A percentile compares a stretch with the other conserved stretches of the same genome.
phyloP scores from a whole-genome alignment of 768 basidiomycete species.

The Leccinum obscurum region DNA sequence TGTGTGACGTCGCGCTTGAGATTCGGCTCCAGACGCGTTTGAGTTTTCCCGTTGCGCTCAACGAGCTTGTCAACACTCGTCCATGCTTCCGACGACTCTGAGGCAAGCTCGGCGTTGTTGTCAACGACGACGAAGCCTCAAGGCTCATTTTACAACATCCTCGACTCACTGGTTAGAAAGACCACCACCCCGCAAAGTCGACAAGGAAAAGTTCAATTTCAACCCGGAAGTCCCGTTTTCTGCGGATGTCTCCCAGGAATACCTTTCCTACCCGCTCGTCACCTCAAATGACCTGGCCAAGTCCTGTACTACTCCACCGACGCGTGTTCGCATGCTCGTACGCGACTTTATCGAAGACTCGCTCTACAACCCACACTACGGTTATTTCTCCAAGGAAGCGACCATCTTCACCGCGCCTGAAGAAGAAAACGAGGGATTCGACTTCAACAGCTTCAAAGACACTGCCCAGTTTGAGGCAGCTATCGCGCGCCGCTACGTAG shows the following conservation, averaged over 20 bases:
- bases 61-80: background rate
- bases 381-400: conserved; percentile 93
- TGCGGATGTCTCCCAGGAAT: conserved; percentile 43
- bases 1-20: conserved; percentile 1
- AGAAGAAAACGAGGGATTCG: conserved; percentile 48
- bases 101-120: conserved; percentile 18
- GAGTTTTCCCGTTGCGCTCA: conserved; percentile 9
- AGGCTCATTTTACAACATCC: conserved; percentile 27
- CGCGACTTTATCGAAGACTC: conserved; percentile 97
- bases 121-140: conserved; percentile 25
- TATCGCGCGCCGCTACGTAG: conserved; percentile 74
- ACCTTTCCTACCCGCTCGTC: conserved; percentile 54
- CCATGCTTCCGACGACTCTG: conserved; percentile 26
- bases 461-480: conserved; percentile 77
- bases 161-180: conserved; percentile 15
- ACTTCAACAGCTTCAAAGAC: conserved; percentile 69
- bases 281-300: conserved; percentile 69
- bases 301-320: conserved; percentile 57
- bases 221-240: conserved; percentile 61
- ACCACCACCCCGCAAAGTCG: conserved; percentile 10
- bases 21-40: background rate
- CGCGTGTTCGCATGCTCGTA: conserved; percentile 86
- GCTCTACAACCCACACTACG: conserved; percentile 95
- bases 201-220: conserved; percentile 74
- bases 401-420: conserved; percentile 75